Base-by-base conservation (phyloP, 208 protist genomes). In the Willaertia magna region DNA sequence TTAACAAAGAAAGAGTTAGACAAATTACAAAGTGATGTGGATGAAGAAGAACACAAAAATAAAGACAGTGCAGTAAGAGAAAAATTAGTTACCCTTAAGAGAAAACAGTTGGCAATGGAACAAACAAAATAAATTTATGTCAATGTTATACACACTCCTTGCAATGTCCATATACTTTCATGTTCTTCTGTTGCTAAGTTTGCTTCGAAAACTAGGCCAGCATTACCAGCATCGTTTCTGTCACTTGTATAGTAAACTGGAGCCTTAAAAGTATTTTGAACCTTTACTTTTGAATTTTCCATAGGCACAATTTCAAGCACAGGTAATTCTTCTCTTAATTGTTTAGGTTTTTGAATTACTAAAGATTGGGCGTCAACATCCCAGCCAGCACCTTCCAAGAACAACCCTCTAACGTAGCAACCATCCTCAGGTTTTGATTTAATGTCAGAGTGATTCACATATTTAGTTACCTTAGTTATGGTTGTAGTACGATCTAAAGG, bases 171-270 rank as follows among this genome's bases (percentile, higher is more conserved):
- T 79, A 97, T 87, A 26, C 94, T 98, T 0, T 88, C 39, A 89
- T 99, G 98, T 51, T 94, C 89, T 39, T 89, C 85, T 16, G 96
- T 97, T 12, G 92, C 74, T 26, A 99, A 88, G 84, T 99, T 95
- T 0, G 97, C 97, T 87, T 97, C 94, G 87, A 99, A 99, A 20
- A 99, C 97, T 0, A 98, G 90, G n/a, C 98, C 98, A 0, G 98
- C 96, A 49, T 97, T 98, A 85, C 96, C 98, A 14, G 96, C 96
- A 86, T 98, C 98, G 16, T 95, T 91, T 47, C 98, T 92, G 49
- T 96, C 94, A 26, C 95, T 94, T 39, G 97, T 99, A 14, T 98
- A 94, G 92, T 99, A 99, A 47, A 99, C 96, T n/a, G 98, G 98
- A 26, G 97, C 98, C 47, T 92, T 92, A 86, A 99, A 97, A 14